Conservation (phyloP, 129 eudicot genomes). For the Solidago caesia region DNA sequence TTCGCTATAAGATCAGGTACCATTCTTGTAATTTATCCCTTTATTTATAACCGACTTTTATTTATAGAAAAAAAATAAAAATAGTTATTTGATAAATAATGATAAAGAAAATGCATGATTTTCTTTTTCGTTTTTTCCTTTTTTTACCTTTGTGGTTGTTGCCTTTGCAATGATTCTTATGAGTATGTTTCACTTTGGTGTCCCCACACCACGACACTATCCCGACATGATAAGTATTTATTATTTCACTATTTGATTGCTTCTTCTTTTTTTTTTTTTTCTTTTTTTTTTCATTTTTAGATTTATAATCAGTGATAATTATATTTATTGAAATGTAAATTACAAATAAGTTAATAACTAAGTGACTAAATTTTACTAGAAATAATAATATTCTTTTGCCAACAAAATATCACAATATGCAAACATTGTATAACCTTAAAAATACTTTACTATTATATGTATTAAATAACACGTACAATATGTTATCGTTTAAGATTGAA, state of each 20-base stretch:
- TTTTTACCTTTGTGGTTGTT: conserved; percentile 1
- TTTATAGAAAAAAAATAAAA: background rate
- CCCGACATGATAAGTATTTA: conserved; percentile 29
- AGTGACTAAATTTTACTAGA: too few species aligned
- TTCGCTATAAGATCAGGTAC: too few species aligned
- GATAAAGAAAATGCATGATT: background rate
- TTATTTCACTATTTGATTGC: conserved; percentile 6
- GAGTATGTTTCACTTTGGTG: conserved; percentile 38
- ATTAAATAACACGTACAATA: too few species aligned
- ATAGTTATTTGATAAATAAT: background rate
- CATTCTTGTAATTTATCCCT: too few species aligned
- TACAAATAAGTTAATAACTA: too few species aligned
- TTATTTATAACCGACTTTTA: too few species aligned
- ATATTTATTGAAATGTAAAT: background rate
- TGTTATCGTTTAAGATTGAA: too few species aligned
- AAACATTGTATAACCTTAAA: too few species aligned
- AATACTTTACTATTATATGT: too few species aligned
- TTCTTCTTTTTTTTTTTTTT: too few species aligned
- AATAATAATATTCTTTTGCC: background rate
- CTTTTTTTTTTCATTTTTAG: too few species aligned
- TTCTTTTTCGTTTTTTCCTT: background rate
- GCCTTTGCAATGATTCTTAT: conserved; percentile 25
- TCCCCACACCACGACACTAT: conserved; percentile 27
- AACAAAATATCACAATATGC: background rate
- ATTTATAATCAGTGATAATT: too few species aligned